Base-by-base conservation (phyloP, 2,329 filamentous ascomycete genomes). In the Hypoxylon sp. region DNA sequence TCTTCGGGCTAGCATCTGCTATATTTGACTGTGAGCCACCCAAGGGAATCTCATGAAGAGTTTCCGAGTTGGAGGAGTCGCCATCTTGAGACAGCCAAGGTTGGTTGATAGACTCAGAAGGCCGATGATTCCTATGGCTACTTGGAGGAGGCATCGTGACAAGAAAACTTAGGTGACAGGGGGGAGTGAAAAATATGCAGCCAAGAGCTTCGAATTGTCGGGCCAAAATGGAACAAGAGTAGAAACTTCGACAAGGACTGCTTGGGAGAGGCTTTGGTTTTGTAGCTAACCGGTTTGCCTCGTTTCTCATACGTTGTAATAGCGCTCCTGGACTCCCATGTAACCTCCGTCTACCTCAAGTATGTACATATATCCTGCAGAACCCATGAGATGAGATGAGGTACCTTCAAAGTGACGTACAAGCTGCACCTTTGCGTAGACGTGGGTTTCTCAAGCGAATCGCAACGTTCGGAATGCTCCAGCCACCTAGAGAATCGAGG, bases 21-120 rank as follows among this genome's bases (percentile, higher is more conserved):
- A 40, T 8, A 20, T 20, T 24, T 20, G 48, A 31, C 35, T 51
- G 23, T 4, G 23, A 21, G 24, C 24, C 48, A 15, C 31, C 48
- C 13, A 55, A 17, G 13, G 54, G 58, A 5, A 58, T 37, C 5
- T 61, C 58, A 27, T 58, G 13, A 23, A 61, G 48, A 4, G 58
- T 58, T n/a, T 61, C 54, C 7, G 53, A 33, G 15, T 48, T 50
- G 20, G 58, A 61, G 7, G 33, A 43, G 31, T 58, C 45, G 17
- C 24, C 41, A 0, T 58, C 38, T 23, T 31, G 13, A 5, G 38
- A 46, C 3, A 52, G n/a, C 54, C 47, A 57, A 4, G 47, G 54
- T 17, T 47, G 38, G 41, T 15, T 15, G 7, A 17, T 26, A 23
- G 38, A 41, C 7, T 13, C 38, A 23, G 41, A 40, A 10, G n/a